phyloP scores from a whole-genome alignment of 2,329 filamentous ascomycete genomes.

The Fusarium nurragi region DNA sequence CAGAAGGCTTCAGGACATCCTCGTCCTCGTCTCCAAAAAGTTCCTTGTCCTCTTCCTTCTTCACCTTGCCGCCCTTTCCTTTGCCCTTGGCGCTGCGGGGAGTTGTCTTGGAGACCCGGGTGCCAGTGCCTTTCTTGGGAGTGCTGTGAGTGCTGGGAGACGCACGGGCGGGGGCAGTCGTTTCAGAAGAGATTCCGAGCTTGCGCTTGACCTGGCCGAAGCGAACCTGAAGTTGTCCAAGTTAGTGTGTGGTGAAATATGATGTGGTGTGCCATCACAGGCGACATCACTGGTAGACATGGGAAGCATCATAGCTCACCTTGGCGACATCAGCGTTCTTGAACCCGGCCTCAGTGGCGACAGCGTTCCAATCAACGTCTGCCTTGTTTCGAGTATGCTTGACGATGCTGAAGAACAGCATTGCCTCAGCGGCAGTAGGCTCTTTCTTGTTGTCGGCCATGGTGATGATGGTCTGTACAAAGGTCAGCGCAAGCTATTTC shows the following conservation, averaged over 20 bases:
- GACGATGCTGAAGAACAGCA: conserved; percentile 57
- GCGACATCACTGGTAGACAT: neutral
- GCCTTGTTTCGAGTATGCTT: conserved; percentile 55
- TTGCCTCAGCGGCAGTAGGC: conserved; percentile 54
- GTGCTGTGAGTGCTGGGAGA: conserved; percentile 28
- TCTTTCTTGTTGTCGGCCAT: conserved; percentile 51
- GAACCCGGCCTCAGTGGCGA: conserved; percentile 55
- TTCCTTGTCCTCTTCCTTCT: conserved; percentile 36
- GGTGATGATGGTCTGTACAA: neutral
- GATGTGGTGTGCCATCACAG: neutral
- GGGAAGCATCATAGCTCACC: conserved; percentile 43
- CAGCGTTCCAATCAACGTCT: conserved; percentile 59
- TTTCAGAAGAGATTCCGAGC: conserved; percentile 51
- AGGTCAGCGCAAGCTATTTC: conserved; percentile 5
- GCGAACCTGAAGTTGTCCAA: conserved; percentile 48
- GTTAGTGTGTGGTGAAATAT: conserved; percentile 1
- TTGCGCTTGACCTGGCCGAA: conserved; percentile 62
- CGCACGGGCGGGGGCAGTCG: conserved; percentile 12
- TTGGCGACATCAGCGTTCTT: conserved; percentile 58
- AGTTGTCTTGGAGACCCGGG: conserved; percentile 49
- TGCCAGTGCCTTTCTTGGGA: conserved; percentile 40
- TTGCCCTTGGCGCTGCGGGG: conserved; percentile 39
- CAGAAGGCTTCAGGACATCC: conserved; percentile 11
- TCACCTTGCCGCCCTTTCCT: conserved; percentile 32
- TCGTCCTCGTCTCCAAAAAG: conserved; percentile 28